These are phyloP conservation scores for Magnusiomyces fungicola DNA, from an alignment of 1,139 yeast genomes.

Conservation along the genomic window DNA sequence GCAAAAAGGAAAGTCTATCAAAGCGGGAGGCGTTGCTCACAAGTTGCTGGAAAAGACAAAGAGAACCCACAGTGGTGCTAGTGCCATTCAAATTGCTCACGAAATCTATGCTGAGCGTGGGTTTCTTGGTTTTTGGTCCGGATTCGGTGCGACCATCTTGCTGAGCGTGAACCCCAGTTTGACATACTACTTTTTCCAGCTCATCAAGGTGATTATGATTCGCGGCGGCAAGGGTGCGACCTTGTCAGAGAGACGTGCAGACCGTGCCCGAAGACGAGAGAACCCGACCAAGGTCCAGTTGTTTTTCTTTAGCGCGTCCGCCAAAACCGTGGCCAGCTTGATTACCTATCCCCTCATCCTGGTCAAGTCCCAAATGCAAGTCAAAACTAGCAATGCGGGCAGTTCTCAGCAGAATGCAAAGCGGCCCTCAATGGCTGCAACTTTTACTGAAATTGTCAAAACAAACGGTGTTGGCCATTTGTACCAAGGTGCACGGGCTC, in stretches of 20 bases:
- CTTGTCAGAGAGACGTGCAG: not conserved
- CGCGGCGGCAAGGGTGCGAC: conserved; percentile 3
- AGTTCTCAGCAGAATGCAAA: conserved; percentile 34
- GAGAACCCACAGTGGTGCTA: conserved; percentile 5
- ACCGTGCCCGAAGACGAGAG: conserved; percentile 25
- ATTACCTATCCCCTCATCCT: conserved; percentile 37
- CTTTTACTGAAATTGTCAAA: conserved; percentile 52
- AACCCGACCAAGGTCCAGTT: conserved; percentile 26
- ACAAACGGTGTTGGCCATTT: conserved; percentile 62
- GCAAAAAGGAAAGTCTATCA: too few relatives aligned
- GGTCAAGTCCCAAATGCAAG: conserved; percentile 72
- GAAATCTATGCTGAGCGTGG: conserved; percentile 57
- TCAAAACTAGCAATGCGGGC: conserved; percentile 33
- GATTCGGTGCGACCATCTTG: conserved; percentile 62
- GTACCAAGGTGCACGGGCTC: conserved; percentile 50
- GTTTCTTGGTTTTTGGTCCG: conserved; percentile 65
- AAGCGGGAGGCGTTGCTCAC: too few relatives aligned
- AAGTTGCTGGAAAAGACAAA: too few relatives aligned
- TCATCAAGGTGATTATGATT: conserved; percentile 22
- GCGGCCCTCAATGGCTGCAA: conserved; percentile 54
- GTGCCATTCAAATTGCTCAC: conserved; percentile 29
- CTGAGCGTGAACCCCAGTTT: conserved; percentile 70
- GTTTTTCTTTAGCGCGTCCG: conserved; percentile 30
- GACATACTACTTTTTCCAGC: conserved; percentile 43
- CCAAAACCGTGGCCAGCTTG: conserved; percentile 31